Evolutionary conservation across 768 basidiomycete species (phyloP), one percentile per base, ranked within the genome.

Genomic region (Termitomyces eurrhizus): DNA sequence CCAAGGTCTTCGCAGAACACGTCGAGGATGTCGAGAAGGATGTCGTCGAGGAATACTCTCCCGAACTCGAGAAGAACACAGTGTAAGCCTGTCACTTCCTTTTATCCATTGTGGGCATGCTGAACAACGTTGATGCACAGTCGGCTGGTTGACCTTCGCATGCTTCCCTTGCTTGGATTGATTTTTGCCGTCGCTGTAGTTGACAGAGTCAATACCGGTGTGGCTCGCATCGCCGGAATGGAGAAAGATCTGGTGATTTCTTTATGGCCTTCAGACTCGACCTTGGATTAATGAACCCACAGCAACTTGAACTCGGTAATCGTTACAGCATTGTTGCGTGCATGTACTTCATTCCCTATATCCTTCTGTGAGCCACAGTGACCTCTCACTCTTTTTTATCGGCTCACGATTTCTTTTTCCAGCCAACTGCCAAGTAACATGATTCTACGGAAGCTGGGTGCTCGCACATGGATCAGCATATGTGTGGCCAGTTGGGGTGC

Each of bases 361-460:
- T 77, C 58, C 57, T 80, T 16, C 67, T 79, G 79, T 78, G 50
- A 57, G 76, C 33, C 21, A n/a, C 37, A 6, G 1, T 46, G 5
- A 5, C 64, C 5, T 14, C 14, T 56, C n/a, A 33, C 14, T 50
- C 21, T 4, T n/a, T 44, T 16, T 52, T 49, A 21, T 49, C 45
- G 35, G 42, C 44, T 59, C 14, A 57, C 21, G 35, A 18, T 4
- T 35, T 16, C 26, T 57, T 46, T 5, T 36, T 35, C 33, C 60
- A 80, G 78, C 24, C 78, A 81, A 68, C 65, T 81, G 16, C 80
- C 79, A 14, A 76, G 77, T 42, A 80, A 77, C 62, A 63, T 78
- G 9, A 60, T 78, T 24, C 67, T 81, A 37, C 73, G 76, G 32
- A 67, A 67, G 58, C 68, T 79, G 33, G 78, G 78, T 8, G 74